Percentiles rank a stretch among this genome's conserved stretches.
Conservation (phyloP, 306 rosid species). For the Cajanus cajan region DNA sequence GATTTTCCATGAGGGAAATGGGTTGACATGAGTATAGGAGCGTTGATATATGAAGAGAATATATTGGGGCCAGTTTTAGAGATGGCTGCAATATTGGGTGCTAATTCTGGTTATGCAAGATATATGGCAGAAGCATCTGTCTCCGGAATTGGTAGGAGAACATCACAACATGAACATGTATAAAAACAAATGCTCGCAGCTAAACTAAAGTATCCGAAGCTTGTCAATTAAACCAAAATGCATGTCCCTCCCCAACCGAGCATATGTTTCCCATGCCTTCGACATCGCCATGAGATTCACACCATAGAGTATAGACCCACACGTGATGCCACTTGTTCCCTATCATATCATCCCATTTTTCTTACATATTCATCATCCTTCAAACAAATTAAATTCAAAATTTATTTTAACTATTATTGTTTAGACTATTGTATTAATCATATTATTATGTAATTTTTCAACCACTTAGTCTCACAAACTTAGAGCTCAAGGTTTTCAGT, state of each 20-base stretch:
- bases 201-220: background rate
- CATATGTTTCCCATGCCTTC: constrained; percentile 37
- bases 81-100: background rate
- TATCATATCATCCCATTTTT: no score
- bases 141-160: constrained; percentile 9
- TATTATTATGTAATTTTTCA: no score
- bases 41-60: no score
- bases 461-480: no score
- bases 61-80: background rate
- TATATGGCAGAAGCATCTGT: constrained; percentile 22
- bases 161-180: background rate
- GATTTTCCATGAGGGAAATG: no score
- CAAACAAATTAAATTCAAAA: background rate
- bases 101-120: background rate
- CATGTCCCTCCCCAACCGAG: constrained; percentile 54
- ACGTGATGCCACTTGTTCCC: constrained; percentile 45
- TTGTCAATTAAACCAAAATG: background rate
- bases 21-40: no score
- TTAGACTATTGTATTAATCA: no score
- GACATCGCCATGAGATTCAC: constrained; percentile 37
- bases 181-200: constrained; percentile 13
- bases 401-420: no score
- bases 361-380: background rate
- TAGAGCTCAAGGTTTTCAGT: no score
- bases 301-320: constrained; percentile 33